A percentile compares a stretch with the other conserved stretches of the same genome.
Conservation (phyloP, 176 grass and related monocot species). For the Raddia guianensis region DNA sequence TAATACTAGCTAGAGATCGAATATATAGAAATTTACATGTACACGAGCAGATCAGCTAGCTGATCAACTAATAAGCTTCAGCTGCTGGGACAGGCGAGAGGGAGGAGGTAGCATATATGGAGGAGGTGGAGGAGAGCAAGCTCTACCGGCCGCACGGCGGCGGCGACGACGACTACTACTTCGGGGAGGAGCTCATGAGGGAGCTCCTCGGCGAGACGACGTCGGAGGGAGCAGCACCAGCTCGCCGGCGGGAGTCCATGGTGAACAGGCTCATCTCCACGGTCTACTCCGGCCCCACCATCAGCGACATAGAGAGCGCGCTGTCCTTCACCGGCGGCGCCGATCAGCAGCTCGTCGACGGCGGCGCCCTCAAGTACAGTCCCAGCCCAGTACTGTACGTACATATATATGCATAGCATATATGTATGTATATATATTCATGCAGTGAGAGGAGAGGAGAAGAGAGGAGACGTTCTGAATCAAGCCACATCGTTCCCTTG, state of each 20-base stretch:
- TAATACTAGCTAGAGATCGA: not conserved
- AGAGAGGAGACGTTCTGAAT: too few relatives aligned
- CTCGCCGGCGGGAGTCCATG: slow-evolving; percentile 54
- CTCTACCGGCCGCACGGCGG: slow-evolving; percentile 48
- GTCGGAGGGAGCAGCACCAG: not conserved
- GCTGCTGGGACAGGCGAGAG: not conserved
- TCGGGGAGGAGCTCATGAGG: slow-evolving; percentile 58
- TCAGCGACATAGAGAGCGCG: slow-evolving; percentile 83
- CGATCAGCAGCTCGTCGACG: slow-evolving; percentile 12
- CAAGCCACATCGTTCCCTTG: too few relatives aligned
- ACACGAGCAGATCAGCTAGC: too few relatives aligned
- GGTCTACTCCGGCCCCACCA: slow-evolving; percentile 88
- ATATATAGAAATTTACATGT: too few relatives aligned
- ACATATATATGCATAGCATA: not conserved
- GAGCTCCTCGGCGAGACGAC: slow-evolving; percentile 48
- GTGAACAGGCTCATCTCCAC: slow-evolving; percentile 90
- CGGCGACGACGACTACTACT: not conserved
- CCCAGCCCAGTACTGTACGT: slow-evolving; percentile 52
- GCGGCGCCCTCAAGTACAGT: slow-evolving; percentile 28
- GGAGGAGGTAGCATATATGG: slow-evolving; percentile 20
- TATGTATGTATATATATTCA: not conserved
- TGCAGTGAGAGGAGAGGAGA: not conserved
- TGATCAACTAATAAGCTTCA: too few relatives aligned
- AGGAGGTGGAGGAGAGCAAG: slow-evolving; percentile 40
- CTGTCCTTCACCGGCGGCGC: slow-evolving; percentile 54